Evolutionary conservation across 768 basidiomycete genomes (phyloP), one percentile per base, ranked within the genome.

Genomic region (Favolaschia claudopus): DNA sequence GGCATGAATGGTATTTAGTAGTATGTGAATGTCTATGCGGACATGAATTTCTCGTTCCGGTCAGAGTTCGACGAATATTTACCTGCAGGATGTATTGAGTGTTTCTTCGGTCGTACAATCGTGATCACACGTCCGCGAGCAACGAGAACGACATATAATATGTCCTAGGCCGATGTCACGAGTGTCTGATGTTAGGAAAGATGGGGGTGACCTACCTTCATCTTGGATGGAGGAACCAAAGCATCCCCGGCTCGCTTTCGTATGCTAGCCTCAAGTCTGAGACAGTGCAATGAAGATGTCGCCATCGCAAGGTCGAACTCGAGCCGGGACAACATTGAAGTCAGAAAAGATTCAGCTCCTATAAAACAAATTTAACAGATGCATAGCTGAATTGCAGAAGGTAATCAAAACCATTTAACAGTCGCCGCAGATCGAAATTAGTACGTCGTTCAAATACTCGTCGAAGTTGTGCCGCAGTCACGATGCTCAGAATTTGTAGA

Each of bases 1-100:
- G 0, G 92, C 85, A 55, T 91, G 85, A 8, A 98, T 85, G 3
- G 95, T 96, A 70, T 96, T 98, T 51, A 99, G 81, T 28, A 98
- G 83, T 45, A 97, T 88, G 69, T 97, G 95, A 19, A 99, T 86
- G 69, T 99, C 97, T 88, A 70, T 19, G 29, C 28, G 12, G 12
- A 52, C 27, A 15, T 55, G 34, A 55, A 34, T 33, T 31, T 48
- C 58, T 50, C 20, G 27, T 29, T 40, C 28, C 17, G 17, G 9
- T 24, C 22, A n/a, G 27, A 8, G 33, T 14, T 36, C 33, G 34
- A 39, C 3, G 60, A 6, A 19, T 27, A 63, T 78, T 49, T 64
- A 91, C 93, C 93, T 39, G 92, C 87, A 19, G 95, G 95, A 71
- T 99, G 95, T 66, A 99, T 95, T 0, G 94, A 95, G 69, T 98